These are phyloP conservation scores for Penicillium occitanis DNA, from an alignment of 2,329 filamentous ascomycete species.

Conservation along the genomic window DNA sequence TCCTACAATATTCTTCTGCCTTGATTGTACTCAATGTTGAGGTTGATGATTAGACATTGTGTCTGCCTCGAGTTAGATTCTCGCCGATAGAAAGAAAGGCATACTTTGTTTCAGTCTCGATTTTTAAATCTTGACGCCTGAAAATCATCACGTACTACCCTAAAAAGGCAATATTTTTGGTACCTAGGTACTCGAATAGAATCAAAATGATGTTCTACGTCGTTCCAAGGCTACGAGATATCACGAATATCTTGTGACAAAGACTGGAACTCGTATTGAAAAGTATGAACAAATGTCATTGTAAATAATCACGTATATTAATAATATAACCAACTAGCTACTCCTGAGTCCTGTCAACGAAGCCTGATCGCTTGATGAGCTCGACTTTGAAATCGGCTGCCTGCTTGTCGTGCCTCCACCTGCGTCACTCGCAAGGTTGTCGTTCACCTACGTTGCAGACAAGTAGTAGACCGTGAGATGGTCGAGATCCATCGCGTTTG, in stretches of 20 bases:
- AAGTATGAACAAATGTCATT: neutral
- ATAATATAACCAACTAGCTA: neutral
- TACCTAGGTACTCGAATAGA: neutral
- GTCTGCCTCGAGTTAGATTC: neutral
- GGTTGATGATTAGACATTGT: neutral
- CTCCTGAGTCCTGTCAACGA: neutral
- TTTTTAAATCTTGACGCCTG: neutral
- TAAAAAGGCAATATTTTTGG: neutral
- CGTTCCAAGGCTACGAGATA: neutral
- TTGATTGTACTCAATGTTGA: neutral
- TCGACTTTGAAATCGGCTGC: conserved; percentile 5
- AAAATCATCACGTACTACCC: neutral
- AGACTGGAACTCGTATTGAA: neutral
- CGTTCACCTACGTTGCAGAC: conserved; percentile 16
- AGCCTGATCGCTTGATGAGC: neutral
- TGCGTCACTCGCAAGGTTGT: conserved; percentile 5
- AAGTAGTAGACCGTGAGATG: conserved; percentile 5
- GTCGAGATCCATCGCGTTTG: conserved; percentile 11
- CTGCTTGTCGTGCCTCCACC: conserved; percentile 3
- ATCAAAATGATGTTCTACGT: neutral
- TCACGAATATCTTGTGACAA: neutral
- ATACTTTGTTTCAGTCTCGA: too few relatives aligned
- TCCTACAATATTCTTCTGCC: neutral
- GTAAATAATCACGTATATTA: neutral
- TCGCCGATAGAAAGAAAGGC: neutral